These are phyloP conservation scores for Cladosporium sp. DNA, from an alignment of 2,329 filamentous ascomycete genomes.

Conservation along the genomic window DNA sequence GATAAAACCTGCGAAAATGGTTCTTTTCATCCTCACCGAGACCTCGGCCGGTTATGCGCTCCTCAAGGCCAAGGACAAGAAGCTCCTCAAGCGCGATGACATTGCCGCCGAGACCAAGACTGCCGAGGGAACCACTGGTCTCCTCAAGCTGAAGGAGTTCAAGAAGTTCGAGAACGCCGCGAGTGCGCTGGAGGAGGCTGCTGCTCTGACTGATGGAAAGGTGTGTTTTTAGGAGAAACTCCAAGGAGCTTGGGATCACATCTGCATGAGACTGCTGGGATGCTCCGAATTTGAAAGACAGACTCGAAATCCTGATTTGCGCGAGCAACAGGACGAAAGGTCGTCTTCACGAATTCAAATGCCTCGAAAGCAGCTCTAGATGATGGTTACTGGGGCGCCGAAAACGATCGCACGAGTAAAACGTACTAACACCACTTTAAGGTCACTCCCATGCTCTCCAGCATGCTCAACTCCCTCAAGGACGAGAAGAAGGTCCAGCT, in stretches of 20 bases:
- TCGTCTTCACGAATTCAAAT: neutral
- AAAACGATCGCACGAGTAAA: neutral
- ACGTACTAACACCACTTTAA: slow-evolving; percentile 13
- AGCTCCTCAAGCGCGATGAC: slow-evolving; percentile 85
- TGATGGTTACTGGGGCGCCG: neutral
- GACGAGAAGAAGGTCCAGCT: slow-evolving; percentile 96
- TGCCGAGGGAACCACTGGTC: slow-evolving; percentile 77
- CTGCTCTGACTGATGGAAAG: slow-evolving; percentile 85
- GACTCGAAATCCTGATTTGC: neutral
- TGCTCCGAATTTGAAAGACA: too few species aligned
- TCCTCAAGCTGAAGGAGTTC: slow-evolving; percentile 96
- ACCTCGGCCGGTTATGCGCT: slow-evolving; percentile 96
- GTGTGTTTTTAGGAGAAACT: slow-evolving; percentile 19
- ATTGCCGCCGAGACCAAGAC: slow-evolving; percentile 68
- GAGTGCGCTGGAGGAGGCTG: slow-evolving; percentile 83
- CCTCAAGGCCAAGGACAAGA: slow-evolving; percentile 98
- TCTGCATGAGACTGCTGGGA: too few species aligned
- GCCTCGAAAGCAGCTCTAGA: too few species aligned
- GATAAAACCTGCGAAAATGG: slow-evolving; percentile 33
- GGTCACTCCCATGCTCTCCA: slow-evolving; percentile 78
- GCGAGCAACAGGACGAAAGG: slow-evolving; percentile 1
- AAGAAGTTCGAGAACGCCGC: slow-evolving; percentile 94
- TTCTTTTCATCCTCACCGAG: slow-evolving; percentile 79
- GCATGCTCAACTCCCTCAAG: slow-evolving; percentile 83
- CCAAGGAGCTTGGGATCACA: too few species aligned